A percentile compares a stretch with the other conserved stretches of the same genome.
These are phyloP conservation scores for Pulveroboletus sp. DNA, from an alignment of 768 basidiomycete genomes.

Conservation along the genomic window DNA sequence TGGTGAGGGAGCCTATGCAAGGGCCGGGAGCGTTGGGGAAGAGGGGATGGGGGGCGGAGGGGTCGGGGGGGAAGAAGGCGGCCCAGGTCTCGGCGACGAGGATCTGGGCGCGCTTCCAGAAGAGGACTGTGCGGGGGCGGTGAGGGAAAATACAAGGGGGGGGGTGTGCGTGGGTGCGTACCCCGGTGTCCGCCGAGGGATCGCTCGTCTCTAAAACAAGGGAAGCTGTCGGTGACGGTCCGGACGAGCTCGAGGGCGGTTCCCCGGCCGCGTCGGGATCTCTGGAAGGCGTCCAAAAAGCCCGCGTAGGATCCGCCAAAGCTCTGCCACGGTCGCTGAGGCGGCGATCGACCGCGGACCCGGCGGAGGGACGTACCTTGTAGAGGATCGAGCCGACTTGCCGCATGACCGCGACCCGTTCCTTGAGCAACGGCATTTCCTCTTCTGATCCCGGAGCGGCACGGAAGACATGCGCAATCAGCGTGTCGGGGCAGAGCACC, in stretches of 20 bases:
- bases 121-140: slow-evolving; percentile 45
- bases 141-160: neutral
- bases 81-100: slow-evolving; percentile 91
- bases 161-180: slow-evolving; percentile 25
- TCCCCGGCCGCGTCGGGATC: slow-evolving; percentile 46
- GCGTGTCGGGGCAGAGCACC: slow-evolving; percentile 60
- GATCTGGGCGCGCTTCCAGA: slow-evolving; percentile 92
- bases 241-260: slow-evolving; percentile 71
- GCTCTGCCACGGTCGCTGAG: slow-evolving; percentile 35
- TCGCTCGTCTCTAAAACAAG: slow-evolving; percentile 70
- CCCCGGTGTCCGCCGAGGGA: slow-evolving; percentile 55
- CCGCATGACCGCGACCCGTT: slow-evolving; percentile 74
- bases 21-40: slow-evolving; percentile 58
- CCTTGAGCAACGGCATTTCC: slow-evolving; percentile 59
- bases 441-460: slow-evolving; percentile 54
- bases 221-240: slow-evolving; percentile 65
- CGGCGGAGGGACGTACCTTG: slow-evolving; percentile 41
- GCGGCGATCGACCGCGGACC: slow-evolving; percentile 6
- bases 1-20: slow-evolving; percentile 69
- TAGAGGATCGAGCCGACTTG: slow-evolving; percentile 71
- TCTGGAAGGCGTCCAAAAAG: slow-evolving; percentile 60
- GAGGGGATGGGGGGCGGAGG: slow-evolving; percentile 55
- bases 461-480: slow-evolving; percentile 68
- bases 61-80: slow-evolving; percentile 68
- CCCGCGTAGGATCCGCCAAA: slow-evolving; percentile 69